Percentiles rank a stretch among this genome's conserved stretches.
Evolutionary conservation across 371 early-diverging fungal species (phyloP).

Genomic region (Synchytrium microbalum): DNA sequence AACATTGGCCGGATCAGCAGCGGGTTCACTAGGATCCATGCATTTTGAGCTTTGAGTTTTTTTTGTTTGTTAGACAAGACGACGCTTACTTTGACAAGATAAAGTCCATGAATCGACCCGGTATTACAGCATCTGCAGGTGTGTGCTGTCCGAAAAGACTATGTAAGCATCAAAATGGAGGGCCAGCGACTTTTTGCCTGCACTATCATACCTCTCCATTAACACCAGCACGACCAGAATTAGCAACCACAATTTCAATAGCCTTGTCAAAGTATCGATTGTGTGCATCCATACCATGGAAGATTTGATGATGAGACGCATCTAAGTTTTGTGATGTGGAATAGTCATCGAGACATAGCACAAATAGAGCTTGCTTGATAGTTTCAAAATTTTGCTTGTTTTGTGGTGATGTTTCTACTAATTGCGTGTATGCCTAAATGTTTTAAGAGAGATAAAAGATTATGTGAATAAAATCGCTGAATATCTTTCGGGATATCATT

Average conservation of each 20-base stretch:
- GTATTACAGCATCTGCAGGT: slow-evolving; percentile 86
- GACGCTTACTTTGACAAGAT: slow-evolving; percentile 44
- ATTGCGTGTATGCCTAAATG: slow-evolving; percentile 34
- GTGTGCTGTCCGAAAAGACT: slow-evolving; percentile 50
- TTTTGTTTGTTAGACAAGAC: not conserved
- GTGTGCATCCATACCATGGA: slow-evolving; percentile 63
- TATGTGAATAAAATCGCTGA: too few species aligned
- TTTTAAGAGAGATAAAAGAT: slow-evolving; percentile 1
- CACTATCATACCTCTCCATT: slow-evolving; percentile 72
- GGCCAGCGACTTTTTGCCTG: not conserved
- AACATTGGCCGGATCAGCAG: slow-evolving; percentile 37
- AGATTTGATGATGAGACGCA: slow-evolving; percentile 54
- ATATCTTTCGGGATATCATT: not conserved
- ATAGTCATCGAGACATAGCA: slow-evolving; percentile 75
- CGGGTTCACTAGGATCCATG: slow-evolving; percentile 41
- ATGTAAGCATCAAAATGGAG: not conserved
- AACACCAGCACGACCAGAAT: slow-evolving; percentile 80
- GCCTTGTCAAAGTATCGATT: slow-evolving; percentile 97
- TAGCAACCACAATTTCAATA: slow-evolving; percentile 74
- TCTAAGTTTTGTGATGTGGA: slow-evolving; percentile 39
- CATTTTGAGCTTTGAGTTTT: slow-evolving; percentile 7
- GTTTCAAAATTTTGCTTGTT: slow-evolving; percentile 57
- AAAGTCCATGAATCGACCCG: slow-evolving; percentile 65
- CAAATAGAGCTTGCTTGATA: slow-evolving; percentile 79
- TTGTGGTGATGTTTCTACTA: slow-evolving; percentile 30